Conservation (phyloP, 1,284 basidiomycete genomes). For the Ganoderma lingzhi region DNA sequence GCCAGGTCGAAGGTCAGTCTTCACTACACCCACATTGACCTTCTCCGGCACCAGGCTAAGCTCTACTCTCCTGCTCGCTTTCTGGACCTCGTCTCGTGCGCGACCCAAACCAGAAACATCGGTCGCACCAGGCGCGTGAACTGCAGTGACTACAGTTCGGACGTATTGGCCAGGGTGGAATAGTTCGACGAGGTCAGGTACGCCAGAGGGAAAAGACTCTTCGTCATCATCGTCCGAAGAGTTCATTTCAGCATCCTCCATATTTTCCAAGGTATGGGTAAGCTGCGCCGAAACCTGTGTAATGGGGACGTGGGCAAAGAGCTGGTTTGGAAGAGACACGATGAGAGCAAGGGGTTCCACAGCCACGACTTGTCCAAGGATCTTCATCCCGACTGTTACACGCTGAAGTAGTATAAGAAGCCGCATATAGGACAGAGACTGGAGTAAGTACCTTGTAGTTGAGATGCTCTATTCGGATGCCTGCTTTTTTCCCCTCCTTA, state of each 20-base stretch:
- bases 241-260: constrained; percentile 61
- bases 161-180: constrained; percentile 91
- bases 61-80: constrained; percentile 84
- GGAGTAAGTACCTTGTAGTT: constrained; percentile 83
- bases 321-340: constrained; percentile 94
- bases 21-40: constrained; percentile 86
- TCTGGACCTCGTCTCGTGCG: constrained; percentile 70
- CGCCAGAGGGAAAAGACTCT: constrained; percentile 41
- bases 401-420: constrained; percentile 57
- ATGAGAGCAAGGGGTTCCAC: constrained; percentile 92
- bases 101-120: constrained; percentile 63
- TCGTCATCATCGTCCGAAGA: constrained; percentile 53
- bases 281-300: constrained; percentile 92
- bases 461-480: constrained; percentile 85
- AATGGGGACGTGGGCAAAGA: constrained; percentile 95
- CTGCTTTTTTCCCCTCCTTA: constrained; percentile 51
- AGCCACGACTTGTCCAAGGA: constrained; percentile 88
- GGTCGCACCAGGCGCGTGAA: constrained; percentile 69
- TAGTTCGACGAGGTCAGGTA: constrained; percentile 79
- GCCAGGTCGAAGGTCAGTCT: constrained; percentile 80
- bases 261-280: constrained; percentile 74
- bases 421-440: neutral
- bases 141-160: constrained; percentile 76
- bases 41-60: constrained; percentile 86
- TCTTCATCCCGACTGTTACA: constrained; percentile 84